Evolutionary conservation across 371 early-diverging fungal genomes (phyloP).

Genomic region (Apophysomyces trapeziformis): DNA sequence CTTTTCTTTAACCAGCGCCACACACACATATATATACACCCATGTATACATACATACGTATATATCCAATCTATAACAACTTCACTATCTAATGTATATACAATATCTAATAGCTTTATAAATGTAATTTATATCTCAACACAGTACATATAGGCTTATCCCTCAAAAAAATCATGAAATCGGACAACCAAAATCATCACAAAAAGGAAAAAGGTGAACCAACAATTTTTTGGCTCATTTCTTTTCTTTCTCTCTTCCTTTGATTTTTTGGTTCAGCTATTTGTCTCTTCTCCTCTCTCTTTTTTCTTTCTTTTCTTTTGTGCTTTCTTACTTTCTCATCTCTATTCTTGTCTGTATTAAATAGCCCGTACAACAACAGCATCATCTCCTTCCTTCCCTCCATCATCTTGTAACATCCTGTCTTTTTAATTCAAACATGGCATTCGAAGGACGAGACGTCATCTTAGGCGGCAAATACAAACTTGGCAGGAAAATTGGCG

Average conservation of each 20-base stretch:
- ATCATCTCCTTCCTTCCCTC: not conserved
- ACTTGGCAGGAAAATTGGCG: conserved; percentile 96
- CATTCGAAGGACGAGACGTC: conserved; percentile 53
- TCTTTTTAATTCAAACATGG: conserved; percentile 27
- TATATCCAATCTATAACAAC: no score
- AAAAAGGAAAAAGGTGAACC: conserved; percentile 17
- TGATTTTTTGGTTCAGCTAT: conserved; percentile 1
- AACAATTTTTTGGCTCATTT: not conserved
- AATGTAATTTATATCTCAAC: no score
- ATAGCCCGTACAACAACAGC: not conserved
- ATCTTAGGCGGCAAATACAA: conserved; percentile 87
- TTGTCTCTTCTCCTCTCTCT: conserved; percentile 13
- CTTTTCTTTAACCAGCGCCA: no score
- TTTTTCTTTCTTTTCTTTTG: conserved; percentile 2
- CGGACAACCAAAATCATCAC: conserved; percentile 10
- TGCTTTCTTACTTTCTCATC: not conserved
- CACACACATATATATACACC: no score
- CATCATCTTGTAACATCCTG: conserved; percentile 15
- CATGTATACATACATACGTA: no score
- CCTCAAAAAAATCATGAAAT: not conserved
- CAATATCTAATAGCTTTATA: no score
- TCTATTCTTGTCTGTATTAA: not conserved
- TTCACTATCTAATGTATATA: no score
- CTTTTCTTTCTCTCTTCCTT: not conserved
- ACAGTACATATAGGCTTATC: no score